A percentile compares a stretch with the other conserved stretches of the same genome.
These are phyloP conservation scores for Vaccinium macrocarpon DNA, from an alignment of 148 eudicot species.

Conservation along the genomic window DNA sequence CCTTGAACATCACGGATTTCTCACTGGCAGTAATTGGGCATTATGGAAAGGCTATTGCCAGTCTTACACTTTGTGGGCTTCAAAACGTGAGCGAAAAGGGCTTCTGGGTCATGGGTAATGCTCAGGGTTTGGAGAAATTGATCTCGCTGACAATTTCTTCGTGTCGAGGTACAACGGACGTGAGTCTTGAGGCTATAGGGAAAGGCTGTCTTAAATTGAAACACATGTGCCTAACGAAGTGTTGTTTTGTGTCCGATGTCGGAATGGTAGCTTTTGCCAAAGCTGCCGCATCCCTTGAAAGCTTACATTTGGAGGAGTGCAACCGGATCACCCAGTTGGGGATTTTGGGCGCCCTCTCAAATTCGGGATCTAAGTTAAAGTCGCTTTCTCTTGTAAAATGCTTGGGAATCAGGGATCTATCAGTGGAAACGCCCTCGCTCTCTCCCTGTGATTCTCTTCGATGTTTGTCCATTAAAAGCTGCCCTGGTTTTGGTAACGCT, in stretches of 20 bases:
- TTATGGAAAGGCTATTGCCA: slow-evolving; percentile 65
- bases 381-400: slow-evolving; percentile 72
- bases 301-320: slow-evolving; percentile 76
- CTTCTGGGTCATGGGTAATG: slow-evolving; percentile 89
- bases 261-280: slow-evolving; percentile 64
- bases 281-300: slow-evolving; percentile 58
- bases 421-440: slow-evolving; percentile 22
- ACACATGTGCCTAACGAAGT: slow-evolving; percentile 58
- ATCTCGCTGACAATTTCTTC: slow-evolving; percentile 50
- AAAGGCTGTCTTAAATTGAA: slow-evolving; percentile 64
- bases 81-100: slow-evolving; percentile 70
- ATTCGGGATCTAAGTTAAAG: slow-evolving; percentile 49
- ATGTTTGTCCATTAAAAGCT: slow-evolving; percentile 55
- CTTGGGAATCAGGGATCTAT: slow-evolving; percentile 62
- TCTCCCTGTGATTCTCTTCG: slow-evolving; percentile 57
- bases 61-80: slow-evolving; percentile 55
- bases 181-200: slow-evolving; percentile 68
- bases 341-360: slow-evolving; percentile 46
- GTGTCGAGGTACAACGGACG: slow-evolving; percentile 70
- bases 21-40: slow-evolving; percentile 85
- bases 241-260: slow-evolving; percentile 62
- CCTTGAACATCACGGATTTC: slow-evolving; percentile 62
- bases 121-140: slow-evolving; percentile 52
- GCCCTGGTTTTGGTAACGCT: slow-evolving; percentile 60
- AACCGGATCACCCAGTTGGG: slow-evolving; percentile 62